Evolutionary conservation across 192 early-diverging fungal genomes (phyloP).

Genomic region (Coemansia sp.): DNA sequence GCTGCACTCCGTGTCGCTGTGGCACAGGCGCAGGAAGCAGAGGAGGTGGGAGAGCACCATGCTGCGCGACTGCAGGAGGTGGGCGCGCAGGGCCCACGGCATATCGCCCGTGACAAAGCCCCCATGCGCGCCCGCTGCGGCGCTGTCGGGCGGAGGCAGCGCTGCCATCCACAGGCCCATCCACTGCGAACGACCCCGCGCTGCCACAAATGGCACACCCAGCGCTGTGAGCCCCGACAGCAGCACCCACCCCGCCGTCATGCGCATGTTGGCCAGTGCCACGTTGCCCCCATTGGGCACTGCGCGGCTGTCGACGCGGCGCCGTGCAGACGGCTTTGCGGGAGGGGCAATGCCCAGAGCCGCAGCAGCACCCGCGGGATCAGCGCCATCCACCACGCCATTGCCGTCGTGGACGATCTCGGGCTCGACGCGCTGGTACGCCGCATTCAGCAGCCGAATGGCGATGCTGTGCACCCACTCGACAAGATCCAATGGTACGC

Average conservation of each 20-base stretch:
- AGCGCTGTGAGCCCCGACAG: slow-evolving; percentile 15
- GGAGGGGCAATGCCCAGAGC: slow-evolving; percentile 2
- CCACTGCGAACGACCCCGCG: slow-evolving; percentile 21
- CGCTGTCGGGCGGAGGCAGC: slow-evolving; percentile 20
- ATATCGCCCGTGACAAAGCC: slow-evolving; percentile 34
- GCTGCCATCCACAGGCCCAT: slow-evolving; percentile 26
- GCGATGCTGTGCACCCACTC: slow-evolving; percentile 78
- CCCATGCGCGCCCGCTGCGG: background rate
- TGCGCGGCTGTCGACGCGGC: background rate
- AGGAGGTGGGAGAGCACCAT: slow-evolving; percentile 35
- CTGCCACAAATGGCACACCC: slow-evolving; percentile 6
- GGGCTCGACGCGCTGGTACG: slow-evolving; percentile 27
- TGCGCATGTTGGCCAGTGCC: slow-evolving; percentile 25
- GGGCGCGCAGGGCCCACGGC: slow-evolving; percentile 27
- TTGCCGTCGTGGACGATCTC: background rate
- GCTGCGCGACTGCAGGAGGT: slow-evolving; percentile 21
- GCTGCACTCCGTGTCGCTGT: background rate
- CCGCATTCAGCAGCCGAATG: slow-evolving; percentile 69
- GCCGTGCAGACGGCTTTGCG: background rate
- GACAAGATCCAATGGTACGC: slow-evolving; percentile 69
- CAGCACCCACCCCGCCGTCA: slow-evolving; percentile 41
- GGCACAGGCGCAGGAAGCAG: background rate
- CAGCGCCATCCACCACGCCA: background rate
- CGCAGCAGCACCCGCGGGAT: slow-evolving; percentile 3
- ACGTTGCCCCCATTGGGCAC: background rate